A percentile compares a stretch with the other conserved stretches of the same genome.
These are phyloP conservation scores for Fusarium circinatum DNA, from an alignment of 2,329 filamentous ascomycete species.

Conservation along the genomic window DNA sequence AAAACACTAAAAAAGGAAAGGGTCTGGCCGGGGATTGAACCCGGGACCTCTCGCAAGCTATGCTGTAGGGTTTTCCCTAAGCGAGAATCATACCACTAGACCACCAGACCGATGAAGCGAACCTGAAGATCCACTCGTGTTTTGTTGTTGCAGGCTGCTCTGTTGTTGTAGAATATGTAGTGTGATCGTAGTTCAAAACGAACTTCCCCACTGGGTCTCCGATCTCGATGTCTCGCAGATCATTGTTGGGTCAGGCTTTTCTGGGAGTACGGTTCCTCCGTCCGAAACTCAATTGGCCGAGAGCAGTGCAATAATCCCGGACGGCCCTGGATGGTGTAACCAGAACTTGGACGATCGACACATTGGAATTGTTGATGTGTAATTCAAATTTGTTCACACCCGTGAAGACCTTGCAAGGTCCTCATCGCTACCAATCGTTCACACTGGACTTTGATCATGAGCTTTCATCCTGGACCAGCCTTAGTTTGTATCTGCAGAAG, in stretches of 20 bases:
- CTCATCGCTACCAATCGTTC: not conserved
- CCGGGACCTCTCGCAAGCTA: slow-evolving; percentile 57
- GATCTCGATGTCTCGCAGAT: slow-evolving; percentile 23
- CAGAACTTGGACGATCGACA: not conserved
- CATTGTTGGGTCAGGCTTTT: not conserved
- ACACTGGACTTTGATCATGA: not conserved
- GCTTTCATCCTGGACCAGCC: not conserved
- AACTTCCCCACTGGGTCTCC: not conserved
- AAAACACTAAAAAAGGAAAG: slow-evolving; percentile 44
- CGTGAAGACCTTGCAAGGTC: not conserved
- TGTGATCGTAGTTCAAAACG: fast-evolving
- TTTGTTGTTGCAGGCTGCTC: not conserved
- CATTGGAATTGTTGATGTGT: not conserved
- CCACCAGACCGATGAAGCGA: slow-evolving; percentile 56
- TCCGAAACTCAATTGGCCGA: slow-evolving; percentile 1
- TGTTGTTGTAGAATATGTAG: not conserved
- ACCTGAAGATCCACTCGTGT: slow-evolving; percentile 14
- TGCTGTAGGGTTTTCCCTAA: slow-evolving; percentile 64
- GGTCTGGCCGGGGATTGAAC: slow-evolving; percentile 60
- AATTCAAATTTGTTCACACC: not conserved
- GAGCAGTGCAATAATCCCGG: not conserved
- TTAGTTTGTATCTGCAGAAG: not conserved
- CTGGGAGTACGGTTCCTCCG: not conserved
- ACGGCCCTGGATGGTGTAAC: not conserved
- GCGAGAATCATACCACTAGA: slow-evolving; percentile 79